Percentiles rank a stretch among this genome's conserved stretches.
Conservation (phyloP, 1,284 basidiomycete genomes). For the Neonothopanus nambi region DNA sequence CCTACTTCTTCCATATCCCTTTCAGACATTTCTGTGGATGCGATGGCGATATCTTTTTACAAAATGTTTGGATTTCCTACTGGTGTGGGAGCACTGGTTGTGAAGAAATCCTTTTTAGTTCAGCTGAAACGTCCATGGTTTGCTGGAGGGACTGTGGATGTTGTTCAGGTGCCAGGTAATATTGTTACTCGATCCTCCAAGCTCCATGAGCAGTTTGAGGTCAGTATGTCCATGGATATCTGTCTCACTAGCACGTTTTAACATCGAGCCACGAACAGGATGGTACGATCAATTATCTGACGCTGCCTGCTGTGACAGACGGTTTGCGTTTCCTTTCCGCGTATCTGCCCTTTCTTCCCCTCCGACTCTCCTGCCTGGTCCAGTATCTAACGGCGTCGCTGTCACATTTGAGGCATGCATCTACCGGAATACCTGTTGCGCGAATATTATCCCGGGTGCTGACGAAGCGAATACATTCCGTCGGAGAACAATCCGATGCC, state of each 20-base stretch:
- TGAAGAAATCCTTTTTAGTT: constrained; percentile 65
- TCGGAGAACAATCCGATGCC: constrained; percentile 68
- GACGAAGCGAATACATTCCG: constrained; percentile 44
- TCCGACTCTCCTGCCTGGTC: constrained; percentile 67
- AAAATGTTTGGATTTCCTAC: constrained; percentile 91
- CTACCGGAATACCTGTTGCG: constrained; percentile 55
- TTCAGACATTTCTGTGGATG: constrained; percentile 66
- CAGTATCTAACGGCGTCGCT: constrained; percentile 57
- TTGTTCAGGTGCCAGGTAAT: constrained; percentile 76
- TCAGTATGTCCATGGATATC: constrained; percentile 36
- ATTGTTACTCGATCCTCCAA: constrained; percentile 60
- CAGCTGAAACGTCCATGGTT: constrained; percentile 77
- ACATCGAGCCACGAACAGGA: constrained; percentile 57
- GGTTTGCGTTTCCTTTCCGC: constrained; percentile 74
- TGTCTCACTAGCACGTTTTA: too few species aligned
- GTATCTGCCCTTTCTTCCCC: constrained; percentile 72
- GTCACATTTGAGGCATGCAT: constrained; percentile 58
- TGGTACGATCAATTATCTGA: constrained; percentile 80
- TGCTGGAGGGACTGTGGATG: constrained; percentile 79
- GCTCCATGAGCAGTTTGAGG: constrained; percentile 75
- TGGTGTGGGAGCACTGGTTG: constrained; percentile 77
- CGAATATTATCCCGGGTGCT: constrained; percentile 64
- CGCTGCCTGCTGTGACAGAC: constrained; percentile 71
- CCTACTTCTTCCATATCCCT: constrained; percentile 70
- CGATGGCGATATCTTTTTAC: constrained; percentile 83